Conservation (phyloP, 352 stramenopile species). For the Saprolegnia diclina region DNA sequence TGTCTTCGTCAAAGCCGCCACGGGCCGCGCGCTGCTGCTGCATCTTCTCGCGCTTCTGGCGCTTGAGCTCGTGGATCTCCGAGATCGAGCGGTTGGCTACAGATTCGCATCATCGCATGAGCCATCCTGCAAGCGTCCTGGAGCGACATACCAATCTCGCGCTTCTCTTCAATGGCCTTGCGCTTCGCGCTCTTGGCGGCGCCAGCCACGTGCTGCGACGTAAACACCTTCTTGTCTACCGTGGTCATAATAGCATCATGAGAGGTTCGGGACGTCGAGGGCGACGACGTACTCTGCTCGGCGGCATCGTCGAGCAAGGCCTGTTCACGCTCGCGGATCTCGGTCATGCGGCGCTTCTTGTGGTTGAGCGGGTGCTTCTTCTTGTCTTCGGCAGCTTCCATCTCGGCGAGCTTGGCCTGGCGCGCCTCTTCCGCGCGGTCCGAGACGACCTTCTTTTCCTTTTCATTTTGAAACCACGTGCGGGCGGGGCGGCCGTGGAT, state of each 20-base stretch:
- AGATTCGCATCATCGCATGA: not conserved
- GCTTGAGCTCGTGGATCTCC: conserved; percentile 72
- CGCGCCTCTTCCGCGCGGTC: conserved; percentile 64
- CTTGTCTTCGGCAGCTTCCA: conserved; percentile 41
- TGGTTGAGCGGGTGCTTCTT: conserved; percentile 84
- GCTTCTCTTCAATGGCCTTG: conserved; percentile 44
- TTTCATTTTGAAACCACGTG: conserved; percentile 91
- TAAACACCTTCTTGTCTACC: conserved; percentile 61
- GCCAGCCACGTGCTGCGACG: conserved; percentile 66
- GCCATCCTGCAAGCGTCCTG: not conserved
- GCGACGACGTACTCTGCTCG: conserved; percentile 36
- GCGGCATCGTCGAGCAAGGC: conserved; percentile 62
- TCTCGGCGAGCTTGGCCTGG: conserved; percentile 36
- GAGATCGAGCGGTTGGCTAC: conserved; percentile 69
- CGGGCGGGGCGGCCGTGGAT: conserved; percentile 79
- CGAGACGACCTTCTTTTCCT: conserved; percentile 81
- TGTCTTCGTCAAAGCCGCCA: conserved; percentile 67
- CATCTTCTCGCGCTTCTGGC: conserved; percentile 62
- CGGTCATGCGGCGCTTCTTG: conserved; percentile 79
- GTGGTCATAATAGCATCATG: not conserved
- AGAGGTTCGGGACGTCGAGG: not conserved
- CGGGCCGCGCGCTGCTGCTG: conserved; percentile 41
- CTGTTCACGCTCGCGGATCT: conserved; percentile 80
- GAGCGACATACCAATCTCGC: conserved; percentile 31
- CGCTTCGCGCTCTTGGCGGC: conserved; percentile 82